Conservation (phyloP, 768 basidiomycete genomes). For the Lentinula aciculospora region DNA sequence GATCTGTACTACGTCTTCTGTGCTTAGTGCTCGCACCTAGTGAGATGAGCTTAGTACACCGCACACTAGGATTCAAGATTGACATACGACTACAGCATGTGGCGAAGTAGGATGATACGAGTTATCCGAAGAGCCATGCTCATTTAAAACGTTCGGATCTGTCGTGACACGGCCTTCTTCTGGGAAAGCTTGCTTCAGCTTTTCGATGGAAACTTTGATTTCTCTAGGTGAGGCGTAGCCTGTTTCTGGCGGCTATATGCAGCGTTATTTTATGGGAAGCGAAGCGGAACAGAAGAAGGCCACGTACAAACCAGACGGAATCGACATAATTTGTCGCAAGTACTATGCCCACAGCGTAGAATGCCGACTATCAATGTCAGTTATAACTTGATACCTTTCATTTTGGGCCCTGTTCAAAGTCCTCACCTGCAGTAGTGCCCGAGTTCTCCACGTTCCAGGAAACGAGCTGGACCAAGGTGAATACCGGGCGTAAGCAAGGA, state of each 20-base stretch:
- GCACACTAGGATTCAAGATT: background rate
- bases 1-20: conserved; percentile 77
- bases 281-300: background rate
- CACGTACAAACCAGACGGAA: conserved; percentile 22
- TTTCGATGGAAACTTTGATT: conserved; percentile 44
- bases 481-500: conserved; percentile 23
- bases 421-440: conserved; percentile 24
- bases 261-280: background rate
- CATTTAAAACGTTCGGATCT: conserved; percentile 41
- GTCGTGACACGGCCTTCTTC: conserved; percentile 38
- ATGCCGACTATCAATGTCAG: conserved; percentile 13
- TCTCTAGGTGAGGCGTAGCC: conserved; percentile 44
- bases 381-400: background rate
- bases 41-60: conserved; percentile 11
- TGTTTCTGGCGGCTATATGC: conserved; percentile 5
- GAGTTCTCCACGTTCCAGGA: conserved; percentile 23
- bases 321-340: conserved; percentile 21
- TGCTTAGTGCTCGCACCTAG: conserved; percentile 56
- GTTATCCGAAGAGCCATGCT: conserved; percentile 64
- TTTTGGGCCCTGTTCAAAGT: background rate
- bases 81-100: conserved; percentile 44
- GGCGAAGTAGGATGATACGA: conserved; percentile 60
- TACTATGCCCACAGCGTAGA: conserved; percentile 31
- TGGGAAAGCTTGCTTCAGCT: conserved; percentile 44
- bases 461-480: conserved; percentile 38